Evolutionary conservation across 202 grass and related monocot species (phyloP), one percentile per base, ranked within the genome.

Genomic region (Setaria viridis): DNA sequence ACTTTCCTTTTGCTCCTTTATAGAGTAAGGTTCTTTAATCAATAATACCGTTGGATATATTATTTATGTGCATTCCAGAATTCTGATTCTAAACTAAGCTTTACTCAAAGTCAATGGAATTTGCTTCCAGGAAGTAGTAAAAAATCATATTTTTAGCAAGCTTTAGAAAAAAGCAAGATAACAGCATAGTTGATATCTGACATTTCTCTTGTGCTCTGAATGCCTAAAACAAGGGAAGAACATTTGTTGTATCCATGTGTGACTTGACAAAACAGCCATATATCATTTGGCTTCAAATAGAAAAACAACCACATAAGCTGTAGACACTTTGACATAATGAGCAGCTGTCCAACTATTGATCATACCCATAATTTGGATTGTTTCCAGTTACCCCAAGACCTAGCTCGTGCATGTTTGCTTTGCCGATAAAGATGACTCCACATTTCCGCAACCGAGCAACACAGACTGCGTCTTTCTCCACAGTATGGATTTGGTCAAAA

Each of bases 321-420:
- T 4, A 11, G 30, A 16, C 9, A 67, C 19, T 70, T 51, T 0
- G 70, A 57, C 81, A 91, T 16, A 77, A 64, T 10, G 0, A 66
- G 62, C 1, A 72, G 46, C 2, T 19, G 3, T 70, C 33, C 9
- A 77, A 37, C 54, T 74, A 81, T 77, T 62, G 71, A 54, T 19
- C 67, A 57, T 92, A 99, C 97, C 97, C 97, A 70, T 99, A 91
- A 80, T 92, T 99, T 86, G 97, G 88, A 93, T 99, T 99, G 87
- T 96, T 99, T 81, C 97, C 97, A 5, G 97, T 99, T 67, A 92
- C 92, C 20, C 97, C 97, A 85, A 99, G 88, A 35, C 97, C 97
- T 49, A 99, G 82, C 77, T 99, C 97, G 78, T 99, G 97, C 97
- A 99, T 99, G 87, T 99, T 99, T 77, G 93, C 97, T 90, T 99